A percentile compares a stretch with the other conserved stretches of the same genome.
These are phyloP conservation scores for Macadamia tetraphylla DNA, from an alignment of 164 flowering plant species.

Conservation along the genomic window DNA sequence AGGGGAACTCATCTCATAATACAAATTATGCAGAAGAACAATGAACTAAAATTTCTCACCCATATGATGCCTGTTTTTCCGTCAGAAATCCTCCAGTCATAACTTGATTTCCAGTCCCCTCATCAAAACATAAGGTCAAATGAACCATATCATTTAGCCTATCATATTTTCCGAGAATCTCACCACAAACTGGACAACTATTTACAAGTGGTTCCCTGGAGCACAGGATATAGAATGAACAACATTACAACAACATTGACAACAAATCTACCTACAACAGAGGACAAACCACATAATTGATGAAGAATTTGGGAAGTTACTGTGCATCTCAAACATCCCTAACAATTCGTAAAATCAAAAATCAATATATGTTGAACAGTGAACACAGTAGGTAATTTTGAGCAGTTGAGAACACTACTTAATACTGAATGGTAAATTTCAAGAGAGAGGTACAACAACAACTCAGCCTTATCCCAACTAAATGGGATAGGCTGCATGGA, in stretches of 20 bases:
- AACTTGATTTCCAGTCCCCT: constrained; percentile 88
- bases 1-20: not conserved
- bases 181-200: constrained; percentile 65
- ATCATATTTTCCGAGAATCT: constrained; percentile 51
- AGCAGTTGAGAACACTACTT: too few relatives aligned
- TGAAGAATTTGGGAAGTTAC: not conserved
- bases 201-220: constrained; percentile 53
- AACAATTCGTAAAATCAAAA: not conserved
- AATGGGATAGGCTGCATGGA: too few relatives aligned
- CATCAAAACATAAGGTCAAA: constrained; percentile 86
- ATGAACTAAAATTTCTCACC: constrained; percentile 39
- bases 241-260: not conserved
- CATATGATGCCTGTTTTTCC: constrained; percentile 89
- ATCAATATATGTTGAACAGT: too few relatives aligned
- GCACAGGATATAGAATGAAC: not conserved
- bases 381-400: too few relatives aligned
- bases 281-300: not conserved
- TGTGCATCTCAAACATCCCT: not conserved
- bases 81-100: constrained; percentile 95
- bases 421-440: too few relatives aligned
- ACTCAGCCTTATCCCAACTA: too few relatives aligned
- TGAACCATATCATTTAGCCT: constrained; percentile 68
- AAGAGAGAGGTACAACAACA: too few relatives aligned
- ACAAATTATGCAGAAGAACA: not conserved
- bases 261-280: not conserved